These are phyloP conservation scores for Spizellomyces punctatus DNA, from an alignment of 192 early-diverging fungal species.

Conservation along the genomic window DNA sequence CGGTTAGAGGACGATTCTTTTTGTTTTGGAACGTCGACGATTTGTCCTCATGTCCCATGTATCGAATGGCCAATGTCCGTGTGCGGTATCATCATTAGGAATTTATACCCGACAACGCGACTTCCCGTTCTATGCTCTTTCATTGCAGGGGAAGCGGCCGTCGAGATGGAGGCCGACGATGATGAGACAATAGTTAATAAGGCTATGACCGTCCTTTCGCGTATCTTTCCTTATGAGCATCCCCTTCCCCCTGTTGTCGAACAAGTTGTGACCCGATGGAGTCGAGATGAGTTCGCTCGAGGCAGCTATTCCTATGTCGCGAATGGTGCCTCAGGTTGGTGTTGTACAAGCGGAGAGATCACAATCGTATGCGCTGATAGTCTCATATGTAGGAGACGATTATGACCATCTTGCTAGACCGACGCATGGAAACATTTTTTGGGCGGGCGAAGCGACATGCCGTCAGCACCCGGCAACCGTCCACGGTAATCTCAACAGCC, in stretches of 20 bases:
- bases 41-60: neutral
- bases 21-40: constrained; percentile 19
- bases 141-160: constrained; percentile 23
- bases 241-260: neutral
- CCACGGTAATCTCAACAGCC: neutral
- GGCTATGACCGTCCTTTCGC: neutral
- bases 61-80: neutral
- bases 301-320: constrained; percentile 3
- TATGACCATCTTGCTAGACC: no score
- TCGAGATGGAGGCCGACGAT: constrained; percentile 21
- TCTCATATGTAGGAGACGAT: no score
- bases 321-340: neutral
- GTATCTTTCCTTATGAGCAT: neutral
- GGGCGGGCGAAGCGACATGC: constrained; percentile 25
- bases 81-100: constrained; percentile 7
- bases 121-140: constrained; percentile 22
- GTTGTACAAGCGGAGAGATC: neutral
- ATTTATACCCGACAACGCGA: constrained; percentile 18
- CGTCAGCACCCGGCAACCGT: constrained; percentile 25
- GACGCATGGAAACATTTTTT: constrained; percentile 10
- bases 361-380: neutral
- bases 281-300: neutral
- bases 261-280: constrained; percentile 2
- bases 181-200: constrained; percentile 7
- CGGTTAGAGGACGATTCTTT: constrained; percentile 17